Conservation (phyloP, 2,329 filamentous ascomycete species). For the Cordyceps tenuipes region DNA sequence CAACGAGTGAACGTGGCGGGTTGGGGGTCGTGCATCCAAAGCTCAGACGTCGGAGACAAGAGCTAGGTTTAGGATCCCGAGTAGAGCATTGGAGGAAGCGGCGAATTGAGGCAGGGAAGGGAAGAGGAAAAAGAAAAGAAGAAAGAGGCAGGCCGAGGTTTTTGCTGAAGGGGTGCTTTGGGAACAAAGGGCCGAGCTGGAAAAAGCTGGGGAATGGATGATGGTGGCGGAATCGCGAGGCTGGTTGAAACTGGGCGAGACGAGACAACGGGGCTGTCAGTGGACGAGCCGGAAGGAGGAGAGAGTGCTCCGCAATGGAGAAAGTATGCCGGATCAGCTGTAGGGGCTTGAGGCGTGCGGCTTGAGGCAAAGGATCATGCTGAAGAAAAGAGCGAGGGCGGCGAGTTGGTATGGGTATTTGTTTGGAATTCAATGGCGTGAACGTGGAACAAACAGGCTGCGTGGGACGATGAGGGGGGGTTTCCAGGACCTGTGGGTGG, state of each 20-base stretch:
- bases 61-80: neutral
- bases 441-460: constrained; percentile 1
- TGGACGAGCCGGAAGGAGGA: neutral
- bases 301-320: neutral
- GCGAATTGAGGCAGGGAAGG: neutral
- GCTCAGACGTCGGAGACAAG: neutral
- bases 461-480: neutral
- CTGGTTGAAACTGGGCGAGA: neutral
- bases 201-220: neutral
- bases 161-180: neutral
- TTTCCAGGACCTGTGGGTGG: no score
- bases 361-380: neutral
- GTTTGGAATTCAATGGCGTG: constrained; percentile 6
- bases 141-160: neutral
- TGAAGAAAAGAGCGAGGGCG: neutral
- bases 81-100: neutral
- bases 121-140: neutral
- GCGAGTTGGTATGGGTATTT: neutral
- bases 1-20: neutral
- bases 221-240: neutral
- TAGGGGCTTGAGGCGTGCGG: no score
- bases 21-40: neutral
- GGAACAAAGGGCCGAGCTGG: neutral
- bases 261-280: neutral
- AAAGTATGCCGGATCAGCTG: neutral